Evolutionary conservation across 1,284 basidiomycete species (phyloP).

Genomic region (Cryptococcus sp.): DNA sequence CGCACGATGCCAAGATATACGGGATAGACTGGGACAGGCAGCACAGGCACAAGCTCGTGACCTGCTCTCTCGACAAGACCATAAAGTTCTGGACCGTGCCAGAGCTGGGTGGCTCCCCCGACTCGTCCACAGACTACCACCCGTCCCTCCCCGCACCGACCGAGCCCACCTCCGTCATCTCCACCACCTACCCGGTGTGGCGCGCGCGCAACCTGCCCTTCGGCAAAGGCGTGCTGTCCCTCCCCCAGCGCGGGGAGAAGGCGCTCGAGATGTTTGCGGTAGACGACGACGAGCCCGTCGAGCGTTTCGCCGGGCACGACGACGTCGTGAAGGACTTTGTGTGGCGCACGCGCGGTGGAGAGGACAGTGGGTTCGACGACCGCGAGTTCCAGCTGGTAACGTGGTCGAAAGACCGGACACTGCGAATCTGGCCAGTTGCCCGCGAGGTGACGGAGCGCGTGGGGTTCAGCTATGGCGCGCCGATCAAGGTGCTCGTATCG

Average conservation of each 20-base stretch:
- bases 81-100: slow-evolving; percentile 76
- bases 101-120: slow-evolving; percentile 24
- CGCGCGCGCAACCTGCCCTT: slow-evolving; percentile 89
- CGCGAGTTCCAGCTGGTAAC: slow-evolving; percentile 89
- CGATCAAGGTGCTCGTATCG: slow-evolving; percentile 55
- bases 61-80: slow-evolving; percentile 86
- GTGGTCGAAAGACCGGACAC: slow-evolving; percentile 91
- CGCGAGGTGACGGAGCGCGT: slow-evolving; percentile 54
- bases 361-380: slow-evolving; percentile 55
- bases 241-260: slow-evolving; percentile 85
- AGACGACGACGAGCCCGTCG: slow-evolving; percentile 51
- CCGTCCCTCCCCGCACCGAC: slow-evolving; percentile 26
- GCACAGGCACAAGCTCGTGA: slow-evolving; percentile 71
- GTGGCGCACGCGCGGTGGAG: slow-evolving; percentile 68
- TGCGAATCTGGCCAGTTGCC: slow-evolving; percentile 87
- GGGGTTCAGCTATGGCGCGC: slow-evolving; percentile 54
- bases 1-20: slow-evolving; percentile 85
- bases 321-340: slow-evolving; percentile 98
- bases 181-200: slow-evolving; percentile 88
- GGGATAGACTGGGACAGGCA: slow-evolving; percentile 91
- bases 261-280: slow-evolving; percentile 76
- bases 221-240: slow-evolving; percentile 79
- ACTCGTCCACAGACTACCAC: slow-evolving; percentile 22
- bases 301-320: slow-evolving; percentile 79
- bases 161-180: slow-evolving; percentile 60